Conservation (phyloP, 2,329 filamentous ascomycete species). For the Akanthomyces dipterigenus region DNA sequence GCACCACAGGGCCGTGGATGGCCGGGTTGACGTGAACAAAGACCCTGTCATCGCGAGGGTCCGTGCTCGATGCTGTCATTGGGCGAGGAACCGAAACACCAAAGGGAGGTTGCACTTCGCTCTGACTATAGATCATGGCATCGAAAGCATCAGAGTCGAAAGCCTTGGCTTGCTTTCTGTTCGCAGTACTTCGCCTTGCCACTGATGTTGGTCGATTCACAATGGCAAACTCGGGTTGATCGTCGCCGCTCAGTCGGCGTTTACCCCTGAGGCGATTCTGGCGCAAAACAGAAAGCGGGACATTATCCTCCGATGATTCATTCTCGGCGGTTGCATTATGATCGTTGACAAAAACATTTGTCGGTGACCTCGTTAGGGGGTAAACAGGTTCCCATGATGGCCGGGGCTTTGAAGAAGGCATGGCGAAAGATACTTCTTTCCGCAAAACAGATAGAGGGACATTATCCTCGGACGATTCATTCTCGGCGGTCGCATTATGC, state of each 20-base stretch:
- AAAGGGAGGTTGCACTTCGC: background rate
- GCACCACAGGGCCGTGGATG: conserved; percentile 38
- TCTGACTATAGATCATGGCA: conserved; percentile 13
- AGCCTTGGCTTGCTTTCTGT: background rate
- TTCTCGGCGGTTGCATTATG: background rate
- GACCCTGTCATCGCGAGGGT: conserved; percentile 23
- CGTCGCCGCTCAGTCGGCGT: background rate
- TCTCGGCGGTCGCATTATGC: background rate
- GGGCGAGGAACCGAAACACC: conserved; percentile 3
- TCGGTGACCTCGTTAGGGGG: background rate
- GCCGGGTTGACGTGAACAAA: conserved; percentile 46
- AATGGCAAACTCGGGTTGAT: background rate
- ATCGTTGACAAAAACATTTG: background rate
- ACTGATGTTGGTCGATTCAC: background rate
- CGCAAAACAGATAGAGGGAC: background rate
- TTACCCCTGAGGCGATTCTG: background rate
- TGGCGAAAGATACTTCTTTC: background rate
- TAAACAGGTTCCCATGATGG: background rate
- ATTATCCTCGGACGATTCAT: background rate
- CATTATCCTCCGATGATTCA: background rate
- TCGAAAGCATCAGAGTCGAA: conserved; percentile 17
- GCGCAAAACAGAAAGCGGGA: background rate
- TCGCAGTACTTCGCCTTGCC: background rate
- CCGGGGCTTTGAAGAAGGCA: too few relatives aligned
- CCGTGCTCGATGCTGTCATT: background rate